Conservation (phyloP, 768 basidiomycete genomes). For the Rhizopogon rudus region DNA sequence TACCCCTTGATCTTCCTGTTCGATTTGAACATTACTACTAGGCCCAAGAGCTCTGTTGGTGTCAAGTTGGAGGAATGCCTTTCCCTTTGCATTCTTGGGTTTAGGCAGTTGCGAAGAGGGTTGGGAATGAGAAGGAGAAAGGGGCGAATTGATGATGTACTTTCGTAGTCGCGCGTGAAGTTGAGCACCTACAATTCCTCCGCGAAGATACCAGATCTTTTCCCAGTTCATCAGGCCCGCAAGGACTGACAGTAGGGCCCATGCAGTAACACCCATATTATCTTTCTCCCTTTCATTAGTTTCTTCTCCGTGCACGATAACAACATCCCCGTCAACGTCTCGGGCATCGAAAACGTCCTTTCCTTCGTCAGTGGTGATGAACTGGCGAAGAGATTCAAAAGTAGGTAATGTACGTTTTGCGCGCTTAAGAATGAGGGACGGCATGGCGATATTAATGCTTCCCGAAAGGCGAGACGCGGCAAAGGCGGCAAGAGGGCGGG, state of each 20-base stretch:
- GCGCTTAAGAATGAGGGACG: slow-evolving; percentile 86
- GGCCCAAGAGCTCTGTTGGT: slow-evolving; percentile 48
- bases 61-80: slow-evolving; percentile 67
- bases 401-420: slow-evolving; percentile 54
- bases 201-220: slow-evolving; percentile 62
- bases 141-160: slow-evolving; percentile 33
- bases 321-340: slow-evolving; percentile 64
- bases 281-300: slow-evolving; percentile 65
- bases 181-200: slow-evolving; percentile 62
- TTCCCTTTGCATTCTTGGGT: slow-evolving; percentile 28
- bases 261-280: slow-evolving; percentile 53
- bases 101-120: slow-evolving; percentile 14
- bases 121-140: slow-evolving; percentile 2
- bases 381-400: slow-evolving; percentile 69
- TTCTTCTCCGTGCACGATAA: slow-evolving; percentile 74
- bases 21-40: slow-evolving; percentile 16
- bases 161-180: slow-evolving; percentile 52
- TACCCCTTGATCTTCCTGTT: slow-evolving; percentile 15
- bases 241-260: slow-evolving; percentile 66
- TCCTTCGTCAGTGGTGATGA: slow-evolving; percentile 75
- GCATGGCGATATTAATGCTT: slow-evolving; percentile 83
- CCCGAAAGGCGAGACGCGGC: slow-evolving; percentile 57
- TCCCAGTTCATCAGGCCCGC: slow-evolving; percentile 51
- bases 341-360: slow-evolving; percentile 45
- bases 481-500: slow-evolving; percentile 65